Evolutionary conservation across 768 basidiomycete species (phyloP).

Genomic region (Hysterangium stoloniferum): DNA sequence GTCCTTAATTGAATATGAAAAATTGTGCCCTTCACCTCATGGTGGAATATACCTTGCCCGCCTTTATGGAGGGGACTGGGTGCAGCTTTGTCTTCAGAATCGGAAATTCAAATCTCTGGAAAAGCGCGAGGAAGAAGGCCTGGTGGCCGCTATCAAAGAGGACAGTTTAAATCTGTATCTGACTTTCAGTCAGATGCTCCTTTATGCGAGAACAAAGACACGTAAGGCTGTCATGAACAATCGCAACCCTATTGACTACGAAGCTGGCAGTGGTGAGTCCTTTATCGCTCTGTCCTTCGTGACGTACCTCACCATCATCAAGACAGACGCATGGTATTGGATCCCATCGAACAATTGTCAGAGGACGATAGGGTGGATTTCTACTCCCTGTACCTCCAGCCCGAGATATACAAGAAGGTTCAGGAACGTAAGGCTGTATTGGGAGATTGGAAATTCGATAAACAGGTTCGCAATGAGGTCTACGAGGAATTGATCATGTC

Average conservation of each 20-base stretch:
- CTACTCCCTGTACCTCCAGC: neutral
- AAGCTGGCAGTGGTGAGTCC: too few relatives aligned
- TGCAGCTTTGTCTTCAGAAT: conserved; percentile 22
- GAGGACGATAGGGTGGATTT: neutral
- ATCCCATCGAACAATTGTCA: neutral
- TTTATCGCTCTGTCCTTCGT: too few relatives aligned
- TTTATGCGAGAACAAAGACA: conserved; percentile 26
- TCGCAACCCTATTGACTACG: conserved; percentile 14
- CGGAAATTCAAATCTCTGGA: conserved; percentile 4
- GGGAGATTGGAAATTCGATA: too few relatives aligned
- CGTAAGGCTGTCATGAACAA: conserved; percentile 29
- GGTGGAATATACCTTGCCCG: conserved; percentile 23
- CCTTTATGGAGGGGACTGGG: conserved; percentile 26
- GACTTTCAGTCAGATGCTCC: conserved; percentile 22
- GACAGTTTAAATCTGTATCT: conserved; percentile 20
- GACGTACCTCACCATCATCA: too few relatives aligned
- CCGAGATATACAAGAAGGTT: neutral
- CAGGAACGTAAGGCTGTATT: too few relatives aligned
- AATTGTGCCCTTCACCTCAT: conserved; percentile 25
- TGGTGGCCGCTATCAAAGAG: conserved; percentile 13
- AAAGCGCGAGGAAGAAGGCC: conserved; percentile 13
- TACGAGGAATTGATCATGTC: too few relatives aligned
- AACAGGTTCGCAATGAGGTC: too few relatives aligned
- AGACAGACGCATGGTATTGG: too few relatives aligned
- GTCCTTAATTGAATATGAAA: conserved; percentile 21